Base-by-base conservation (phyloP, 805 yeast species). In the Suhomyces canberraensis region DNA sequence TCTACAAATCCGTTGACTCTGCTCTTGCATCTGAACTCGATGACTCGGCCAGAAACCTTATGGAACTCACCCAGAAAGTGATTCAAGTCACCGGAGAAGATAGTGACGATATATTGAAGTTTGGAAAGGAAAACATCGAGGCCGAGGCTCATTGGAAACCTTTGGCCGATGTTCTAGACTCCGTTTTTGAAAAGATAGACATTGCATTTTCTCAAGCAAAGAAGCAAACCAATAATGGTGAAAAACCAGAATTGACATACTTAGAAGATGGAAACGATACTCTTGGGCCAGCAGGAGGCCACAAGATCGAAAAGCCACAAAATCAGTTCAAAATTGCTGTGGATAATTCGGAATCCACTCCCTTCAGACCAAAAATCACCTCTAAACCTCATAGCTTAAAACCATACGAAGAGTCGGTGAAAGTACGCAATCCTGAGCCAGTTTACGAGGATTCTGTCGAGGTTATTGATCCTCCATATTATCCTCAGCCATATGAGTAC, bases 161-260 rank as follows among this genome's bases (percentile, higher is more conserved):
- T 16, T 60, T 90, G 1, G 71, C 82, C 25, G 75, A 79, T 44
- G 57, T 77, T 0, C 55, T 90, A 35, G 98, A 91, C 48, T 60
- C 68, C 14, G 58, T 86, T 24, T 78, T 86, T 44, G 98, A 91
- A 54, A 83, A 76, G 44, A 69, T 86, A 1, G 96, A 89, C 52
- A 69, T 78, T 31, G 75, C 81, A 2, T 63, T 83, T 33, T 95
- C 84, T 50, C 61, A 58, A 39, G 43, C 41, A 56, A 31, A 50
- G 44, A 31, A 61, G 42, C 29, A 40, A 25, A 35, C 25, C 42
- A 28, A 40, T 19, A 31, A 28, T 9, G 35, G 28, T 5, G 45
- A 49, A 17, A 29, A 21, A 16, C 16, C 51, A 16, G 58, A 56
- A 11, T 47, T 70, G 42, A 75, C 75, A 3, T 78, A 75, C 47